A percentile compares a stretch with the other conserved stretches of the same genome.
Conservation (phyloP, 805 yeast genomes). For the Clavispora asparagi region DNA sequence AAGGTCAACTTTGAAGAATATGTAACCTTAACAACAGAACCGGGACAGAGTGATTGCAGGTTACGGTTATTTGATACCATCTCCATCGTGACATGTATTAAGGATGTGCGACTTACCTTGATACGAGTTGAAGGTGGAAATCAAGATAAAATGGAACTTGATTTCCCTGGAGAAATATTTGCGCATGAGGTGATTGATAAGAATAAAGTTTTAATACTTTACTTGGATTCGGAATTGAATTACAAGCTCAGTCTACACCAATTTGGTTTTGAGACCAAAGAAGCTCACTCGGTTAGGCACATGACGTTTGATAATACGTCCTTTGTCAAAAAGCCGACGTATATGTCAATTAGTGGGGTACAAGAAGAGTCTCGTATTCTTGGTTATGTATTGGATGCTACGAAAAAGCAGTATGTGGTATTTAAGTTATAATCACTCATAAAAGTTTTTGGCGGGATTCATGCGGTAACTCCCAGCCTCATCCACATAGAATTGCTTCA, state of each 20-base stretch:
- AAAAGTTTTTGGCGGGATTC: conserved; percentile 24
- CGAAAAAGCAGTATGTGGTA: conserved; percentile 35
- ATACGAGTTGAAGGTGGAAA: neutral
- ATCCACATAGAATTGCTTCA: conserved; percentile 25
- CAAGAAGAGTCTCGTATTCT: conserved; percentile 13
- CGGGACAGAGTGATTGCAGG: conserved; percentile 1
- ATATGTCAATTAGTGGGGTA: conserved; percentile 26
- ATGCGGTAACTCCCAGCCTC: conserved; percentile 13
- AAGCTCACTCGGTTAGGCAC: conserved; percentile 11
- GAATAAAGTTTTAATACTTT: neutral
- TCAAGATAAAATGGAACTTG: conserved; percentile 1
- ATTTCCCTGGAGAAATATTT: conserved; percentile 3
- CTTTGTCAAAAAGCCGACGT: conserved; percentile 21
- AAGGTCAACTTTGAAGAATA: conserved; percentile 12
- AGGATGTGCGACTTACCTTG: conserved; percentile 2
- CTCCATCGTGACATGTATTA: conserved; percentile 3
- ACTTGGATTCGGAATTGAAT: neutral
- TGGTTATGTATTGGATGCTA: conserved; percentile 38
- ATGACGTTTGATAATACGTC: conserved; percentile 4
- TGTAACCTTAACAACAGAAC: conserved; percentile 5
- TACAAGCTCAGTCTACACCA: conserved; percentile 2
- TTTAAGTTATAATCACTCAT: conserved; percentile 33
- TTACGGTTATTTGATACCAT: neutral
- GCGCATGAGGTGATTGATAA: conserved; percentile 7
- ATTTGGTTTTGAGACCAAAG: neutral